A percentile compares a stretch with the other conserved stretches of the same genome.
Evolutionary conservation across 2,329 filamentous ascomycete species (phyloP).

Genomic region (Penicillium expansum): DNA sequence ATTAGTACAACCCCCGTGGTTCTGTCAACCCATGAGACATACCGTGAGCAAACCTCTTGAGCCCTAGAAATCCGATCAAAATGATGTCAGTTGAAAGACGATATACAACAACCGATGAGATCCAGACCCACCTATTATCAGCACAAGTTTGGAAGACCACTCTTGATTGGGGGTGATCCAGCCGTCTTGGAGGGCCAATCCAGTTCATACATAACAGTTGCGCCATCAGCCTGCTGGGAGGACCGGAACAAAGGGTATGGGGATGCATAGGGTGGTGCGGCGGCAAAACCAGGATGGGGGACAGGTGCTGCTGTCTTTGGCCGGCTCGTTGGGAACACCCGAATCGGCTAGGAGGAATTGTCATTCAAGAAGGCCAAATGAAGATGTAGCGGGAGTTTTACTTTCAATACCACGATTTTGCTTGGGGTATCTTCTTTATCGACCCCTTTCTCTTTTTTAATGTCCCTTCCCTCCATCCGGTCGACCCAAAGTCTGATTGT

Average conservation of each 20-base stretch:
- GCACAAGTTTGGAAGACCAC: neutral
- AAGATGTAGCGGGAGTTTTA: neutral
- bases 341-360: neutral
- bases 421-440: neutral
- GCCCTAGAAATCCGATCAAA: neutral
- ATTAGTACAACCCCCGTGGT: neutral
- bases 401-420: constrained; percentile 2
- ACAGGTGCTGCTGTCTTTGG: neutral
- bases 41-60: neutral
- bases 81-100: neutral
- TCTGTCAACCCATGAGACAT: neutral
- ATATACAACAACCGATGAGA: too few relatives aligned
- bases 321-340: neutral
- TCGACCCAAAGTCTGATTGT: neutral
- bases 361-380: neutral
- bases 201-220: neutral
- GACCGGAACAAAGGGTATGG: neutral
- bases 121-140: neutral
- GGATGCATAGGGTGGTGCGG: neutral
- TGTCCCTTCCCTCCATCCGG: neutral
- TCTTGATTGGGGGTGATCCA: neutral
- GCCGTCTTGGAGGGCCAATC: neutral
- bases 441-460: neutral
- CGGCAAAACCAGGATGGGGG: neutral
- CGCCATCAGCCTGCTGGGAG: neutral